Evolutionary conservation across 2,329 filamentous ascomycete genomes (phyloP).

Genomic region (Calonectria pauciramosa): DNA sequence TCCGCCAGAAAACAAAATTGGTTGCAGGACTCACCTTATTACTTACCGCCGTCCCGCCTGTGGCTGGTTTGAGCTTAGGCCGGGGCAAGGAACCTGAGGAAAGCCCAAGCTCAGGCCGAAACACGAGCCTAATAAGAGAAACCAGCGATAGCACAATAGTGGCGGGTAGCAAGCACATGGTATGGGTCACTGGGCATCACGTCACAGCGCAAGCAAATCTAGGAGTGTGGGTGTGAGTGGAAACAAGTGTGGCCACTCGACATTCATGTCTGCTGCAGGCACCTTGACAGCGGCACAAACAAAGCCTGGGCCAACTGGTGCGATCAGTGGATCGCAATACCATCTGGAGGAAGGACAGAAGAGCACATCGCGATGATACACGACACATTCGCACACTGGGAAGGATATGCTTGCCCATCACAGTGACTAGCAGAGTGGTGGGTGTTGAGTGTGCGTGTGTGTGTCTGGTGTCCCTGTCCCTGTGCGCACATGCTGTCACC

Average conservation of each 20-base stretch:
- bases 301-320: neutral
- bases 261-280: slow-evolving; percentile 13
- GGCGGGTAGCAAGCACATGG: slow-evolving; percentile 29
- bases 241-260: slow-evolving; percentile 43
- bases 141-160: slow-evolving; percentile 13
- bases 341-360: neutral
- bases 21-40: slow-evolving; percentile 6
- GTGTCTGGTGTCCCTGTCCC: slow-evolving; percentile 24
- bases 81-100: slow-evolving; percentile 12
- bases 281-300: neutral
- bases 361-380: neutral
- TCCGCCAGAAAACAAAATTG: slow-evolving; percentile 6
- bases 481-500: slow-evolving; percentile 24
- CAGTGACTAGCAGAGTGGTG: slow-evolving; percentile 1
- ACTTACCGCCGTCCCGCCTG: neutral
- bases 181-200: slow-evolving; percentile 35
- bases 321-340: neutral
- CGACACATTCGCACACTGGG: neutral
- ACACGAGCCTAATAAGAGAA: slow-evolving; percentile 28
- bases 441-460: neutral
- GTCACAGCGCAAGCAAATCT: slow-evolving; percentile 31
- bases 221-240: slow-evolving; percentile 29
- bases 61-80: slow-evolving; percentile 15
- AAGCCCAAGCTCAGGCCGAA: slow-evolving; percentile 29
- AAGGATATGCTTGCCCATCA: neutral